Conservation (phyloP, 2,329 filamentous ascomycete species). For the Cytospora paraplurivora region DNA sequence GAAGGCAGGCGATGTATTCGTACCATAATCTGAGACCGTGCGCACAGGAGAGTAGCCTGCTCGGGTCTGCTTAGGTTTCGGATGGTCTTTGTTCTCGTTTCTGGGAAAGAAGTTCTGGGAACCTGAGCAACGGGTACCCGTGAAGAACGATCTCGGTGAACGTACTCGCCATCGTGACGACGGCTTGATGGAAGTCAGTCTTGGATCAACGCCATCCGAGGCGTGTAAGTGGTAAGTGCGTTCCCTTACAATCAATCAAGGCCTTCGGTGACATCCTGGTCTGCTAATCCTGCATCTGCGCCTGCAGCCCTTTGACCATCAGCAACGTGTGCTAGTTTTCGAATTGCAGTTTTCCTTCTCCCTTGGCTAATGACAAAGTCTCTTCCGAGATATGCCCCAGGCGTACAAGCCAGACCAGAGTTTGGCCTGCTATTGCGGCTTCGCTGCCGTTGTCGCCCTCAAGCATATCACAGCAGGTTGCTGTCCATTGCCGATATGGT, state of each 20-base stretch:
- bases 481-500: constrained; percentile 46
- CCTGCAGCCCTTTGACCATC: constrained; percentile 50
- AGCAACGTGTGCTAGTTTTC: constrained; percentile 46
- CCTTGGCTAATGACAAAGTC: constrained; percentile 32
- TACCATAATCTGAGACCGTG: constrained; percentile 34
- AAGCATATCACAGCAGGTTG: constrained; percentile 48
- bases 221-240: background rate
- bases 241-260: constrained; percentile 35
- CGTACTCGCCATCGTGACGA: constrained; percentile 39
- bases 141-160: constrained; percentile 45
- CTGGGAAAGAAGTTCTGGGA: constrained; percentile 14
- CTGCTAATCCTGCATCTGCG: constrained; percentile 48
- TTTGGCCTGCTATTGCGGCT: constrained; percentile 43
- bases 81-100: background rate
- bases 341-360: constrained; percentile 32
- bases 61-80: constrained; percentile 11
- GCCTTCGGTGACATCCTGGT: constrained; percentile 40
- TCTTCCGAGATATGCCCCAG: constrained; percentile 45
- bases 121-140: constrained; percentile 42
- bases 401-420: constrained; percentile 48
- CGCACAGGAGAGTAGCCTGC: constrained; percentile 29
- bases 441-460: constrained; percentile 38
- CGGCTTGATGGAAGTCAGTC: constrained; percentile 34
- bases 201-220: no score
- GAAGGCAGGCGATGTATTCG: constrained; percentile 32